Conservation (phyloP, 2,329 filamentous ascomycete genomes). For the Corynespora cassiicola region DNA sequence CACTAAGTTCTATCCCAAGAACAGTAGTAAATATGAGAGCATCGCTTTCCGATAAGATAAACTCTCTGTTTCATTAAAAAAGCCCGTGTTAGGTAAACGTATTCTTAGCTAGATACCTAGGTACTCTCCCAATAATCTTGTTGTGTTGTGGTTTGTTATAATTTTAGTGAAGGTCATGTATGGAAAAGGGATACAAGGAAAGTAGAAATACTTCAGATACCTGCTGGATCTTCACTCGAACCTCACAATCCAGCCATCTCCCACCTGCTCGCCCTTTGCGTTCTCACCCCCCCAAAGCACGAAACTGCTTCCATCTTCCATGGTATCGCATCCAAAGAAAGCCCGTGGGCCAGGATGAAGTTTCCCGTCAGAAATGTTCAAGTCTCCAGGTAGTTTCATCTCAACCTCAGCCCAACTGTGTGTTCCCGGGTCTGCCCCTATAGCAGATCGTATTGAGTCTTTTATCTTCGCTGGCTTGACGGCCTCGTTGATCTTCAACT, state of each 20-base stretch:
- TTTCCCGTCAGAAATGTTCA: constrained; percentile 47
- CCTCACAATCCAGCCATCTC: constrained; percentile 53
- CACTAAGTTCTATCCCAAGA: no score
- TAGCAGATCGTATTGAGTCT: constrained; percentile 48
- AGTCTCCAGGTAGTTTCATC: constrained; percentile 41
- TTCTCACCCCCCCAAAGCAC: constrained; percentile 53
- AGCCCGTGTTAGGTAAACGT: no score
- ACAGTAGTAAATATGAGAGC: no score
- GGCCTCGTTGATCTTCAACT: constrained; percentile 28
- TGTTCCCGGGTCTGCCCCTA: constrained; percentile 50
- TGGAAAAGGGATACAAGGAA: no score
- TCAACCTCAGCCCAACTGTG: constrained; percentile 52
- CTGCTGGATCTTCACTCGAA: no score
- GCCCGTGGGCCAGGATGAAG: constrained; percentile 53
- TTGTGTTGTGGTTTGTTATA: no score
- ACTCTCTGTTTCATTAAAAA: no score
- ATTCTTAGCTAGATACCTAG: no score
- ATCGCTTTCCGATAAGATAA: no score
- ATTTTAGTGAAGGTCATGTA: no score
- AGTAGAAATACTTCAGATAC: no score
- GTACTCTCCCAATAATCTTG: no score
- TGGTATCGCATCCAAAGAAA: constrained; percentile 49
- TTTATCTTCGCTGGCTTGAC: constrained; percentile 54
- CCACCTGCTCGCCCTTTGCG: constrained; percentile 50
- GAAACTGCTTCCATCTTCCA: constrained; percentile 43